A percentile compares a stretch with the other conserved stretches of the same genome.
phyloP scores from a whole-genome alignment of 2,329 filamentous ascomycete genomes.

The Zymoseptoria passerinii region DNA sequence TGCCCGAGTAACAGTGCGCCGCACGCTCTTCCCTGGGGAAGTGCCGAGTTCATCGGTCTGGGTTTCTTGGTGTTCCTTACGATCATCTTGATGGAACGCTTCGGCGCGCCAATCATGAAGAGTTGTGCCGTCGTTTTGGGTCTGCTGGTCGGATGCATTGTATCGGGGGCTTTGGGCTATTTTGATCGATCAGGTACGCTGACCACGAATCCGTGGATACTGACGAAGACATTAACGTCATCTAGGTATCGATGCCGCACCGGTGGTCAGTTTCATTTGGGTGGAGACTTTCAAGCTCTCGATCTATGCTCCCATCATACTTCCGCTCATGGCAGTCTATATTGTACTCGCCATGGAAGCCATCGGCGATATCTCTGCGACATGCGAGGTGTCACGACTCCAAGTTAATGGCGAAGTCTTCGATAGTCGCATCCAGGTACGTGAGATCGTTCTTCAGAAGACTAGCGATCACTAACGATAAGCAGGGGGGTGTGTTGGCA shows the following conservation, averaged over 20 bases:
- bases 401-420: constrained; percentile 65
- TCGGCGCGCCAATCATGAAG: constrained; percentile 79
- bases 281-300: constrained; percentile 65
- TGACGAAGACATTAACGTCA: constrained; percentile 65
- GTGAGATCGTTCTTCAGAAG: neutral
- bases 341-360: constrained; percentile 71
- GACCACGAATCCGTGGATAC: constrained; percentile 41
- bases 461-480: neutral
- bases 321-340: constrained; percentile 55
- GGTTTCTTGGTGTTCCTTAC: constrained; percentile 73
- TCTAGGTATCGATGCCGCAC: constrained; percentile 62
- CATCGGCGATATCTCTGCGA: constrained; percentile 50
- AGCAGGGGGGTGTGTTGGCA: constrained; percentile 67
- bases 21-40: constrained; percentile 66
- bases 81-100: constrained; percentile 72
- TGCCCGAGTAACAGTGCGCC: constrained; percentile 63
- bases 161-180: constrained; percentile 69
- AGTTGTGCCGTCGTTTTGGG: constrained; percentile 68
- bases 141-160: constrained; percentile 66
- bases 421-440: constrained; percentile 55
- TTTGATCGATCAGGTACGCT: constrained; percentile 51
- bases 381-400: constrained; percentile 69
- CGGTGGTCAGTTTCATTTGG: constrained; percentile 69
- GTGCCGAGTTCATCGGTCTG: constrained; percentile 67
- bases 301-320: constrained; percentile 64